A percentile compares a stretch with the other conserved stretches of the same genome.
These are phyloP conservation scores for Phlebiopsis gigantea DNA, from an alignment of 768 basidiomycete genomes.

Conservation along the genomic window DNA sequence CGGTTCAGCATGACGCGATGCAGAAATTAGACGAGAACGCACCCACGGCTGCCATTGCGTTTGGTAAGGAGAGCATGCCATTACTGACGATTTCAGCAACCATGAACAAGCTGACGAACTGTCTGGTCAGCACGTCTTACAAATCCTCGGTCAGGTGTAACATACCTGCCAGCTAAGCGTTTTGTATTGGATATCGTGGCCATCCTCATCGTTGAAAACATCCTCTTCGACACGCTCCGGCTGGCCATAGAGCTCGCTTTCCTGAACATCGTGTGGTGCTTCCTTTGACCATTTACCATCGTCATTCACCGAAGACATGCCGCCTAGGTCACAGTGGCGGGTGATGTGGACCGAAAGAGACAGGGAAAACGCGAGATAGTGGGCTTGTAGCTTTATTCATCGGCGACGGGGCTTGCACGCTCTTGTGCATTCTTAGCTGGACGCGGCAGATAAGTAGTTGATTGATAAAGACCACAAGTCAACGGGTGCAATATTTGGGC, in stretches of 20 bases:
- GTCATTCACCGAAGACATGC: background rate
- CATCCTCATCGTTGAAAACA: slow-evolving; percentile 40
- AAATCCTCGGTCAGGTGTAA: no score
- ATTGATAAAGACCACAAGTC: background rate
- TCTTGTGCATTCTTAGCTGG: no score
- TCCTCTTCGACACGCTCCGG: slow-evolving; percentile 20
- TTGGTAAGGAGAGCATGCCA: slow-evolving; percentile 50
- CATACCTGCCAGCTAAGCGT: slow-evolving; percentile 51
- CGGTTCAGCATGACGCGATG: background rate
- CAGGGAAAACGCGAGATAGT: no score
- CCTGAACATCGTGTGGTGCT: background rate
- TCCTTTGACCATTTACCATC: background rate
- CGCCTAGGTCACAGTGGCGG: background rate
- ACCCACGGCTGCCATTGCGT: slow-evolving; percentile 48
- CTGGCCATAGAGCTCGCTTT: background rate
- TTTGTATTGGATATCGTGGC: slow-evolving; percentile 46
- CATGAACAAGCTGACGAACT: slow-evolving; percentile 49
- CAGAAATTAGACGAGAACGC: slow-evolving; percentile 7
- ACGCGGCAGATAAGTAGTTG: background rate
- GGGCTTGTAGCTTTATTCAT: no score
- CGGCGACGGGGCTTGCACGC: no score
- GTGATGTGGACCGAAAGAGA: no score
- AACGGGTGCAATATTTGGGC: background rate
- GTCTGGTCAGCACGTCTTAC: background rate
- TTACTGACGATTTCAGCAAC: slow-evolving; percentile 55